Conservation (phyloP, 2,329 filamentous ascomycete genomes). For the Xylariaceae sp. region DNA sequence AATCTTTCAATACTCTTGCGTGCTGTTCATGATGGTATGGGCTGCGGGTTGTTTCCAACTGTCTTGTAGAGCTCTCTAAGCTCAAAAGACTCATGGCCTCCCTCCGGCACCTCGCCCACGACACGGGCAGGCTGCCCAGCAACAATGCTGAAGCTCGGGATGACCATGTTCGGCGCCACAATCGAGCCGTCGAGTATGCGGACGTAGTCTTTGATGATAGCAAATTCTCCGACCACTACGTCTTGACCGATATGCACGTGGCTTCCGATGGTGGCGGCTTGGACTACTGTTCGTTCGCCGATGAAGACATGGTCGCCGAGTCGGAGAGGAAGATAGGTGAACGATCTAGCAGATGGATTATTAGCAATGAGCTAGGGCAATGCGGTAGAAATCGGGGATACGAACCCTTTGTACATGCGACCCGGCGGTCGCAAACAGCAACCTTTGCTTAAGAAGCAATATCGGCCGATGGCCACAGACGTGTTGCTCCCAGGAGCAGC, state of each 20-base stretch:
- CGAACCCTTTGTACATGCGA: constrained; percentile 69
- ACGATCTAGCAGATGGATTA: constrained; percentile 37
- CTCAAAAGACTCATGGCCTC: constrained; percentile 62
- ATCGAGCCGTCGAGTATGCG: constrained; percentile 81
- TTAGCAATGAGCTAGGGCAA: background rate
- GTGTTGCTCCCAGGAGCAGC: constrained; percentile 49
- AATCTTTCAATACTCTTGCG: background rate
- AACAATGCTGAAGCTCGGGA: constrained; percentile 90
- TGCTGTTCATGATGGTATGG: constrained; percentile 31
- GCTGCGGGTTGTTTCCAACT: constrained; percentile 54
- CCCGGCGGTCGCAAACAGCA: constrained; percentile 79
- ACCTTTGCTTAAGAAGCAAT: constrained; percentile 80
- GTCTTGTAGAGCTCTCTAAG: constrained; percentile 61
- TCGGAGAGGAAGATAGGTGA: constrained; percentile 83
- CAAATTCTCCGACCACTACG: constrained; percentile 78
- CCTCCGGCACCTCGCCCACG: constrained; percentile 75
- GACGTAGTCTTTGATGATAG: constrained; percentile 90
- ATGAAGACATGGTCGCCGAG: constrained; percentile 95
- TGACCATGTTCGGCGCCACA: constrained; percentile 82
- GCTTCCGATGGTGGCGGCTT: constrained; percentile 76
- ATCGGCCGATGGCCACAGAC: constrained; percentile 83
- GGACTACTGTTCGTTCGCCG: constrained; percentile 69
- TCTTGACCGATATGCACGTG: constrained; percentile 81
- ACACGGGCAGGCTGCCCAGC: constrained; percentile 76
- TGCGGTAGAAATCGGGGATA: background rate